phyloP scores from a whole-genome alignment of 305 asterid species.

The Fraxinus floribunda region DNA sequence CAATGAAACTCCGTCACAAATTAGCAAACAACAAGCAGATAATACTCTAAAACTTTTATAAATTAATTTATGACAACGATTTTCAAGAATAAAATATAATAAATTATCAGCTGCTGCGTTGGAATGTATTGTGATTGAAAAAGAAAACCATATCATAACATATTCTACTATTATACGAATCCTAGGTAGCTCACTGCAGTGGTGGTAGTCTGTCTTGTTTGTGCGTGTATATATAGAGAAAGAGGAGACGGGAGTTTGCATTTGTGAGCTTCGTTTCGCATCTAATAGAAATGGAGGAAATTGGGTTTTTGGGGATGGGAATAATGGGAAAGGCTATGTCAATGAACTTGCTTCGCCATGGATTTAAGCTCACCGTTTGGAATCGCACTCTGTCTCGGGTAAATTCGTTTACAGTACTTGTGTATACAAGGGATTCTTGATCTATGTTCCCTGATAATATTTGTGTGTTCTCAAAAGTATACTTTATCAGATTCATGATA shows the following conservation, averaged over 20 bases:
- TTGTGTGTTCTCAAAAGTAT: not conserved
- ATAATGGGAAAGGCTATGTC: conserved; percentile 98
- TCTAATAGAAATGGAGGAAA: not conserved
- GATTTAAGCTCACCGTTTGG: conserved; percentile 94
- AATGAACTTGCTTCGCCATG: conserved; percentile 82
- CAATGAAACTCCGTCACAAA: conserved; percentile 14
- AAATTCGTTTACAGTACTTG: not conserved
- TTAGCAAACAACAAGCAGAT: conserved; percentile 10
- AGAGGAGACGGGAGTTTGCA: not conserved
- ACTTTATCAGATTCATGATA: not conserved
- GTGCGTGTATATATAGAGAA: not conserved
- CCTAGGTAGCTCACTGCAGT: not conserved
- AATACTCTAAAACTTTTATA: not conserved
- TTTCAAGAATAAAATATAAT: not conserved
- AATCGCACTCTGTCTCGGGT: conserved; percentile 90
- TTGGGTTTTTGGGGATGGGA: conserved; percentile 31
- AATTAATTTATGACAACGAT: not conserved
- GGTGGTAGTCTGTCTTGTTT: not conserved
- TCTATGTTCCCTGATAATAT: not conserved
- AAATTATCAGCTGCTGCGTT: conserved; percentile 9
- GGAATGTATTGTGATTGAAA: conserved; percentile 8
- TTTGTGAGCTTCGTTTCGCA: not conserved
- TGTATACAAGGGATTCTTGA: not conserved
- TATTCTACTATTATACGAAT: not conserved
- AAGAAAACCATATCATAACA: not conserved